phyloP scores from a whole-genome alignment of 148 eudicot species.

The Rhododendron kiyosumense region DNA sequence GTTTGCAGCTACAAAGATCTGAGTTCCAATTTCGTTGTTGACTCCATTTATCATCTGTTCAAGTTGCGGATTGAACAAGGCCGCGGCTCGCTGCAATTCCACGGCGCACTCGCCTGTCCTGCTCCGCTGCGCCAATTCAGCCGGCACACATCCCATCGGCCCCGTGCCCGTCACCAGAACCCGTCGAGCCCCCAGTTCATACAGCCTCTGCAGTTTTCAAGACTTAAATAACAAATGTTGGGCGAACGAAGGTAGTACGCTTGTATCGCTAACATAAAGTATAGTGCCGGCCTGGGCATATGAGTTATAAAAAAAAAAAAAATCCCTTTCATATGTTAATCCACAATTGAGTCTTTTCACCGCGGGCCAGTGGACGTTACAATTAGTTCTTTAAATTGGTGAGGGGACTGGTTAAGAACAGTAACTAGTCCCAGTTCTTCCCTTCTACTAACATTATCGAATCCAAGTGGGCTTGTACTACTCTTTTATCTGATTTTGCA shows the following conservation, averaged over 20 bases:
- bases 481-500: neutral
- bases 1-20: constrained; percentile 33
- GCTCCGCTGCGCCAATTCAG: constrained; percentile 33
- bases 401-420: neutral
- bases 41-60: constrained; percentile 16
- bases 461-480: neutral
- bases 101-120: constrained; percentile 21
- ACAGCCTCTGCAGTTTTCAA: constrained; percentile 20
- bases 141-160: constrained; percentile 45
- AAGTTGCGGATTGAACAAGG: constrained; percentile 37
- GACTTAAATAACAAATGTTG: neutral
- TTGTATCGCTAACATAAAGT: too few relatives aligned
- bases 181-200: constrained; percentile 35
- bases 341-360: too few relatives aligned
- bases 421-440: neutral
- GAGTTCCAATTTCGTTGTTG: constrained; percentile 23
- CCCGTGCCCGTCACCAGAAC: constrained; percentile 46
- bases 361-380: too few relatives aligned
- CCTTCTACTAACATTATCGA: neutral
- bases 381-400: too few relatives aligned
- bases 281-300: too few relatives aligned
- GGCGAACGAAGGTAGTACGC: neutral
- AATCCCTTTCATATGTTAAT: too few relatives aligned
- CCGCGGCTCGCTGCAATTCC: constrained; percentile 34
- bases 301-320: too few relatives aligned